Evolutionary conservation across 768 basidiomycete species (phyloP).

Genomic region (Tulasnella sp.): DNA sequence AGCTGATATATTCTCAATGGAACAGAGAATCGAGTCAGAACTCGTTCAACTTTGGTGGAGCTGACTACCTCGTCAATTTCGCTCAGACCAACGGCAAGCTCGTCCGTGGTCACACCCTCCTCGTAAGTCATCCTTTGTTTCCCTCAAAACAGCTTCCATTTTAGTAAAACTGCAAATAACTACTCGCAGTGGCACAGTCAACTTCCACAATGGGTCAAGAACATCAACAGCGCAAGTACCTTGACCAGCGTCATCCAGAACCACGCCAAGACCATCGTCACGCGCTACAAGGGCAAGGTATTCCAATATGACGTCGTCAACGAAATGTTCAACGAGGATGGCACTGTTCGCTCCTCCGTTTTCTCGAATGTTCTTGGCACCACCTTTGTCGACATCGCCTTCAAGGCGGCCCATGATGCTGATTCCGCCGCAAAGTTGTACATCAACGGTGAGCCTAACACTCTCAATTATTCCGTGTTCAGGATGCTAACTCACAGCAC

Average conservation of each 20-base stretch:
- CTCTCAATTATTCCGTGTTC: not conserved
- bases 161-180: no score
- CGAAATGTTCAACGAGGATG: constrained; percentile 53
- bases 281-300: constrained; percentile 28
- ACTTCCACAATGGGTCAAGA: constrained; percentile 27
- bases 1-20: not conserved
- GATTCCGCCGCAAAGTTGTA: constrained; percentile 42
- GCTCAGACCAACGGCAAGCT: constrained; percentile 26
- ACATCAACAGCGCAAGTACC: constrained; percentile 22
- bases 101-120: constrained; percentile 28
- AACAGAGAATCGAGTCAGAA: constrained; percentile 20
- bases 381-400: constrained; percentile 50
- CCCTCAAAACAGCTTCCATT: no score
- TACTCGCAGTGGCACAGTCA: constrained; percentile 14
- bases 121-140: not conserved
- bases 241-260: constrained; percentile 29
- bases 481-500: no score
- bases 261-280: constrained; percentile 25
- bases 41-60: constrained; percentile 27
- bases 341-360: constrained; percentile 45
- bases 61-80: constrained; percentile 28
- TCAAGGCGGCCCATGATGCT: constrained; percentile 48
- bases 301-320: constrained; percentile 28
- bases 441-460: constrained; percentile 1
- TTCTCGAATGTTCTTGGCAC: constrained; percentile 44